Evolutionary conservation across 306 rosid species (phyloP), one percentile per base, ranked within the genome.

Genomic region (Vicia sativa): DNA sequence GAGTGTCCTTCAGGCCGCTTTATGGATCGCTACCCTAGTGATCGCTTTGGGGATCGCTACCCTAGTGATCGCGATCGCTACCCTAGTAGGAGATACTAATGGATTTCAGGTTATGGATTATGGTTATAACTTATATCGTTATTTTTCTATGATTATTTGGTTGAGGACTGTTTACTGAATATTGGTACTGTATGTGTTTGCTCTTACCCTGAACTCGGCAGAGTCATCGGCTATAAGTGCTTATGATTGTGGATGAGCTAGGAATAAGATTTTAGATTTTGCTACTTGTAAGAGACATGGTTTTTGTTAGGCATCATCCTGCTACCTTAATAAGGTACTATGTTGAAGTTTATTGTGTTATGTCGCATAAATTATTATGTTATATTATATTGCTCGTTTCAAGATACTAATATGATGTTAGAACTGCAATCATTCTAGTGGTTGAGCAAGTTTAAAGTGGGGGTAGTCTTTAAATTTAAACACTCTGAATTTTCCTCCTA

Each of bases 1-100:
- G 98, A 93, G 82, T 93, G 98, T 75, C 98, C 98, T 62, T 93
- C 98, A 0, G 98, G 96, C 38, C 83, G 98, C 77, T 82, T 90
- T 67, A 76, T 92, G 91, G 97, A 93, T 42, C 96, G 96, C 63
- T 90, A 80, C 74, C 74, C 96, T 9, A 77, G 98, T 7, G 98
- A 95, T 46, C 83, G 98, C 77, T 82, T 90, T 67, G 78, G 89
- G 91, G 96, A 93, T 42, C 96, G 96, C 56, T 90, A 34, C 38
- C 9, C 38, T 7, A 7, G 9, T 34, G 38, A 34, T 34, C 38
- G 38, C 9, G 38, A 34, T 34, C 38, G 38, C 9, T 34, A 80
- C 74, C 74, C 93, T 9, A 77, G 98, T 7, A 77, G 98, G 97
- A 86, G 98, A 87, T 93, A 88, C 80, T 93, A 84, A 83, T 77